phyloP scores from a whole-genome alignment of 2,329 filamentous ascomycete genomes.

The Penicillium digitatum region DNA sequence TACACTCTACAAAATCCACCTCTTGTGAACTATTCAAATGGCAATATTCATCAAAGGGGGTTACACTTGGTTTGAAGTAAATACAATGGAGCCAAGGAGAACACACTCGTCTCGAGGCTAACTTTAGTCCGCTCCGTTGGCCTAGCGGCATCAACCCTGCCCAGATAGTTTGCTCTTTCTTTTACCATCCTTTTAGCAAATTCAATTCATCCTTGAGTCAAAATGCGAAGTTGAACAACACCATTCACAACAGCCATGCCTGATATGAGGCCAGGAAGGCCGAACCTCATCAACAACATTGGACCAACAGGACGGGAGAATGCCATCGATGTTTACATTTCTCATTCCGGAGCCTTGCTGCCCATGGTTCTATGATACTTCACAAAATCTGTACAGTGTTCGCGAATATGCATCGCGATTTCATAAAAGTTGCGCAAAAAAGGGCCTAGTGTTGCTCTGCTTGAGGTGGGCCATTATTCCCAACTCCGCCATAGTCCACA shows the following conservation, averaged over 20 bases:
- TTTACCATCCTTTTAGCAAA: not conserved
- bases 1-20: not conserved
- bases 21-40: not conserved
- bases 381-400: too few relatives aligned
- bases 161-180: too few relatives aligned
- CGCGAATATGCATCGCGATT: too few relatives aligned
- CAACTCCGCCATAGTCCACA: too few relatives aligned
- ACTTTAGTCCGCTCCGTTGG: not conserved
- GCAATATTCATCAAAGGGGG: not conserved
- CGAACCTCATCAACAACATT: not conserved
- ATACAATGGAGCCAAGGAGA: not conserved
- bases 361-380: too few relatives aligned
- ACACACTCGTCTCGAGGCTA: not conserved
- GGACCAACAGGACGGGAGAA: too few relatives aligned
- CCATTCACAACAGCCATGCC: not conserved
- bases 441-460: too few relatives aligned
- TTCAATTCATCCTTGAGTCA: not conserved
- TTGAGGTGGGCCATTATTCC: too few relatives aligned
- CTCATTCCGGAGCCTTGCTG: not conserved
- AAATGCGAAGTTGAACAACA: not conserved
- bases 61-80: not conserved
- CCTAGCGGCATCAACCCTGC: not conserved
- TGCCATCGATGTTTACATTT: not conserved
- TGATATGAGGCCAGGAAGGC: not conserved
- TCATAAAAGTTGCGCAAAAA: too few relatives aligned